Evolutionary conservation across 805 yeast species (phyloP).

Genomic region (Myxozyma mucilagina): DNA sequence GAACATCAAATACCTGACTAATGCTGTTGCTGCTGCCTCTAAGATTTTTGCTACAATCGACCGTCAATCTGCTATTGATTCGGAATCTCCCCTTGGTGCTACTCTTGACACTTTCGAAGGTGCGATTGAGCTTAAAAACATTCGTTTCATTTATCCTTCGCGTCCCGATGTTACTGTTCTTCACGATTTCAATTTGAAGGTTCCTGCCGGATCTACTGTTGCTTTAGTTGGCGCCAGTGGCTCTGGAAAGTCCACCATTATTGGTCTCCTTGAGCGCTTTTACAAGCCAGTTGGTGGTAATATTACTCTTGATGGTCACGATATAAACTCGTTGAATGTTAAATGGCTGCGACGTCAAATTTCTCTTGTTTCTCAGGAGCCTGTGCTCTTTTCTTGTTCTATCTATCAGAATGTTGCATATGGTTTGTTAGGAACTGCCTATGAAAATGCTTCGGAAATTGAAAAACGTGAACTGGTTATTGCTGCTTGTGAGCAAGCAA

Average conservation of each 20-base stretch:
- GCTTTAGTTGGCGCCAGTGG: conserved; percentile 97
- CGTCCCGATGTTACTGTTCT: conserved; percentile 80
- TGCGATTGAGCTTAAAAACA: conserved; percentile 77
- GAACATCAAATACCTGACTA: conserved; percentile 40
- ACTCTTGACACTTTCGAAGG: conserved; percentile 45
- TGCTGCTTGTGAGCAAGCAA: conserved; percentile 53
- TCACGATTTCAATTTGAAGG: conserved; percentile 68
- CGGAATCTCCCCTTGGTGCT: conserved; percentile 33
- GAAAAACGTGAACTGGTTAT: conserved; percentile 42
- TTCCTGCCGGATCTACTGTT: conserved; percentile 86
- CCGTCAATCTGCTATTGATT: conserved; percentile 44
- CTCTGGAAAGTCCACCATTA: conserved; percentile 87
- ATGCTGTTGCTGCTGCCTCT: conserved; percentile 44
- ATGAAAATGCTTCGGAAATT: conserved; percentile 42
- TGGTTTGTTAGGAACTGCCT: conserved; percentile 52
- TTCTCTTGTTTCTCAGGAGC: conserved; percentile 95
- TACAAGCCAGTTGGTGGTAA: conserved; percentile 77
- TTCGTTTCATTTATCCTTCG: conserved; percentile 80
- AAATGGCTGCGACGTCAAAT: conserved; percentile 72
- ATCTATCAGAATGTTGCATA: conserved; percentile 78
- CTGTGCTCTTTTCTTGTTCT: conserved; percentile 86
- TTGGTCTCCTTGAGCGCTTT: conserved; percentile 82
- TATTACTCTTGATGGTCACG: conserved; percentile 81
- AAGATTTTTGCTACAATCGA: conserved; percentile 45
- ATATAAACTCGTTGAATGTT: conserved; percentile 67